These are phyloP conservation scores for Trametes meyenii DNA, from an alignment of 768 basidiomycete genomes.

Conservation along the genomic window DNA sequence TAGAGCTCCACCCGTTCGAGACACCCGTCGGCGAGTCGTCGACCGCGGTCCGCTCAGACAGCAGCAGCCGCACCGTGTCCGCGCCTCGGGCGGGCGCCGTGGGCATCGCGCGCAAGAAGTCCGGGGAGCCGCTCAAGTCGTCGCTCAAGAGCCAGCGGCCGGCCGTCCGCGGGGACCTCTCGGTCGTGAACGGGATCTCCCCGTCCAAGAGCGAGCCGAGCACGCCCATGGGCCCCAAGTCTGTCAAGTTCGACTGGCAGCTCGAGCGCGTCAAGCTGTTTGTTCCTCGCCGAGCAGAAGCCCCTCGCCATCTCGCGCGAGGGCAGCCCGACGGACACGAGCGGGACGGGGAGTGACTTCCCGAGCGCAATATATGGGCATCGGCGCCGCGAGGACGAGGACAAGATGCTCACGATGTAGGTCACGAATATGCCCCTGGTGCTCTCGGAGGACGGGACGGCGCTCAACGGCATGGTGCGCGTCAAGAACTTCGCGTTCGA, in stretches of 20 bases:
- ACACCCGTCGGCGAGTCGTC: conserved; percentile 4
- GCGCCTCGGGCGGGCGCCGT: conserved; percentile 33
- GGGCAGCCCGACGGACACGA: conserved; percentile 84
- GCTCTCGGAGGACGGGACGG: conserved; percentile 53
- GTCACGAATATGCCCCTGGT: conserved; percentile 36
- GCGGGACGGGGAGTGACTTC: conserved; percentile 78
- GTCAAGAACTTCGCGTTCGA: conserved; percentile 87
- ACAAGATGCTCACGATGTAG: conserved; percentile 32
- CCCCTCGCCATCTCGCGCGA: conserved; percentile 91
- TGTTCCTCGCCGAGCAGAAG: conserved; percentile 95
- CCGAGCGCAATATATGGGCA: conserved; percentile 65
- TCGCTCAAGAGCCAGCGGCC: conserved; percentile 77
- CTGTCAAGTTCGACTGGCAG: conserved; percentile 90
- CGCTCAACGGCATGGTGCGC: conserved; percentile 71
- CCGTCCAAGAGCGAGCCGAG: conserved; percentile 74
- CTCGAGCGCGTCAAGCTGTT: conserved; percentile 92
- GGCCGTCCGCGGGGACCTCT: conserved; percentile 47
- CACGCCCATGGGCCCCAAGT: conserved; percentile 79
- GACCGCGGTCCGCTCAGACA: conserved; percentile 3
- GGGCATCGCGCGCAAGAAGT: conserved; percentile 82
- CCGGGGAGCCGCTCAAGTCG: conserved; percentile 90
- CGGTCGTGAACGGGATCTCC: conserved; percentile 50
- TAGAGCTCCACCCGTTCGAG: conserved; percentile 8
- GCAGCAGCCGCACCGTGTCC: conserved; percentile 14
- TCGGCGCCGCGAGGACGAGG: conserved; percentile 34